Conservation (phyloP, 1,139 yeast genomes). For the Pichia sp. region DNA sequence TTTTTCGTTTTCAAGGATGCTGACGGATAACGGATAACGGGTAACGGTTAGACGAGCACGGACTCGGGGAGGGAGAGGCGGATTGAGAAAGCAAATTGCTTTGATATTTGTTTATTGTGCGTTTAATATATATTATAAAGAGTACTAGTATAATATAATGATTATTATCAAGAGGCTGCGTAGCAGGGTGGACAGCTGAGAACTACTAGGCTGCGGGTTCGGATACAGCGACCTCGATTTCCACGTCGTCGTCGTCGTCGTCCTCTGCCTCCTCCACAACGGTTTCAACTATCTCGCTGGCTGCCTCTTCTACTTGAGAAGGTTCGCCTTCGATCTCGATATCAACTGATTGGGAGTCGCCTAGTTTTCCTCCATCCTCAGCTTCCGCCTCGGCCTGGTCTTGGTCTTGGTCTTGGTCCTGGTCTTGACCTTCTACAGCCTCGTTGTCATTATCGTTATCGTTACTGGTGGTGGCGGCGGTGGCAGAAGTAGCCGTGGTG, state of each 20-base stretch:
- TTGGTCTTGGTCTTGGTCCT: no score
- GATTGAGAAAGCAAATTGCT: no score
- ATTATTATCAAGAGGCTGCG: no score
- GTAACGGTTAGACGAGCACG: no score
- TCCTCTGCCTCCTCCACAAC: not conserved
- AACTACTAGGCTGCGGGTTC: not conserved
- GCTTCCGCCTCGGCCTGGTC: not conserved
- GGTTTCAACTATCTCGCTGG: conserved; percentile 2
- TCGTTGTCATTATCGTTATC: conserved; percentile 2
- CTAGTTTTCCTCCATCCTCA: not conserved
- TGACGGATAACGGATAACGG: no score
- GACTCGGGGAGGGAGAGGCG: no score
- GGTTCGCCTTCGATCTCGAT: conserved; percentile 9
- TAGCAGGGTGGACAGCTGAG: no score
- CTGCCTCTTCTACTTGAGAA: conserved; percentile 6
- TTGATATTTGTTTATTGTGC: not conserved
- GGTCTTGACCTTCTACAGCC: not conserved
- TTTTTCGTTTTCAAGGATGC: no score
- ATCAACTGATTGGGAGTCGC: conserved; percentile 3
- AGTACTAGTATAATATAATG: not conserved
- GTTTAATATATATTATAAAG: not conserved
- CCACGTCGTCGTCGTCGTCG: conserved; percentile 12
- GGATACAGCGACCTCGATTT: conserved; percentile 13
- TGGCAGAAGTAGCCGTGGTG: not conserved
- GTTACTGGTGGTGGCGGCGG: conserved; percentile 2